phyloP scores from a whole-genome alignment of 805 yeast species.

The Saccharomycopsis capsularis region DNA sequence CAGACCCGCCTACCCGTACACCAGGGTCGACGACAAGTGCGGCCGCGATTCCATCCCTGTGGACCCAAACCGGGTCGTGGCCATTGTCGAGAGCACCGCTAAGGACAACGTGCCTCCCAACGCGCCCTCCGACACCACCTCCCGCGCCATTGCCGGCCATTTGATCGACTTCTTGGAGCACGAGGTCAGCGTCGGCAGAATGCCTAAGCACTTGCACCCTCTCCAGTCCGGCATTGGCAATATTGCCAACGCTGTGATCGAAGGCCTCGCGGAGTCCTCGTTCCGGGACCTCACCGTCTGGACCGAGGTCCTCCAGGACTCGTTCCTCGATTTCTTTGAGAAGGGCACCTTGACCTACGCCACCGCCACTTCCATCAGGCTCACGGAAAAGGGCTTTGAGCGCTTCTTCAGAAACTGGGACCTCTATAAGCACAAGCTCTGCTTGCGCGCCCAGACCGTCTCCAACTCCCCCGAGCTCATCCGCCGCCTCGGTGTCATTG shows the following conservation, averaged over 20 bases:
- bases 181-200: constrained; percentile 83
- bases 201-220: constrained; percentile 91
- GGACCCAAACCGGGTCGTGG: constrained; percentile 83
- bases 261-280: constrained; percentile 81
- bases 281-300: constrained; percentile 89
- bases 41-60: constrained; percentile 77
- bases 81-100: constrained; percentile 77
- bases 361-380: constrained; percentile 91
- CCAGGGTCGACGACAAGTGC: constrained; percentile 59
- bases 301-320: constrained; percentile 98
- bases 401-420: constrained; percentile 91
- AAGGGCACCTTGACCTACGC: constrained; percentile 91
- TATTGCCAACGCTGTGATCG: constrained; percentile 97
- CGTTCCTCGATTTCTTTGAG: constrained; percentile 91
- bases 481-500: constrained; percentile 94
- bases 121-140: constrained; percentile 79
- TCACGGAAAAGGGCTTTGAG: constrained; percentile 84
- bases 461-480: constrained; percentile 96
- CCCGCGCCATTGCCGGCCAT: constrained; percentile 74
- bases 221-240: constrained; percentile 98
- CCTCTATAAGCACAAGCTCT: constrained; percentile 67
- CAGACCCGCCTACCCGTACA: constrained; percentile 87
- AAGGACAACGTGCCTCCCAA: constrained; percentile 83
- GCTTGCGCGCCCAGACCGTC: constrained; percentile 90
- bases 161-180: constrained; percentile 81